A percentile compares a stretch with the other conserved stretches of the same genome.
phyloP scores from a whole-genome alignment of 768 basidiomycete species.

The Mycena rebaudengoi region DNA sequence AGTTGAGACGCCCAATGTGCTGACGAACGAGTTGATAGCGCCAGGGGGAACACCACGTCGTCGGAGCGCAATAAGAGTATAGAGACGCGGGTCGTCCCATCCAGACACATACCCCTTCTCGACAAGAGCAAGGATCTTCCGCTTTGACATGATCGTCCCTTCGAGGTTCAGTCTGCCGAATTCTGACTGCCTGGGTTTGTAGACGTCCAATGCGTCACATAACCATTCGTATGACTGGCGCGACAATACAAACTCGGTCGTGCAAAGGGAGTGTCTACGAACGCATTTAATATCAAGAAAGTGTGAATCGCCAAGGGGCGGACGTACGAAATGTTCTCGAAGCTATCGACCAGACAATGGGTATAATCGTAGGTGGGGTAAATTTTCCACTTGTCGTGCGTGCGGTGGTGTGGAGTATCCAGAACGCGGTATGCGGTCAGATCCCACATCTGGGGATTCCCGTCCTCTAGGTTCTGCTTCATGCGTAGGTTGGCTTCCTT shows the following conservation, averaged over 20 bases:
- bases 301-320: slow-evolving; percentile 32
- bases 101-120: slow-evolving; percentile 84
- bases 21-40: slow-evolving; percentile 93
- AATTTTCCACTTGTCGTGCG: slow-evolving; percentile 92
- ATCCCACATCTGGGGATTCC: slow-evolving; percentile 99
- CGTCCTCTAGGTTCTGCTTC: slow-evolving; percentile 94
- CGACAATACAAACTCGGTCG: slow-evolving; percentile 93
- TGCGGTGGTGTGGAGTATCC: slow-evolving; percentile 91
- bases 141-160: slow-evolving; percentile 96
- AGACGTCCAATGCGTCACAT: slow-evolving; percentile 96
- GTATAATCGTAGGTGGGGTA: slow-evolving; percentile 99
- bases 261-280: slow-evolving; percentile 99
- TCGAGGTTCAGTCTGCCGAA: slow-evolving; percentile 93
- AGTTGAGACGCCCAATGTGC: slow-evolving; percentile 93
- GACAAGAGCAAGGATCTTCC: slow-evolving; percentile 91
- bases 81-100: slow-evolving; percentile 98
- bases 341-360: slow-evolving; percentile 97
- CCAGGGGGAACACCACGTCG: slow-evolving; percentile 97
- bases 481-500: slow-evolving; percentile 94
- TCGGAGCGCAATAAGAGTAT: slow-evolving; percentile 95
- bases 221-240: slow-evolving; percentile 99
- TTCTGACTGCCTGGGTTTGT: slow-evolving; percentile 97
- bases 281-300: background rate
- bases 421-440: slow-evolving; percentile 95
- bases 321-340: slow-evolving; percentile 99